Conservation (phyloP, 1,284 basidiomycete genomes). For the Ustilago vetiveriae region DNA sequence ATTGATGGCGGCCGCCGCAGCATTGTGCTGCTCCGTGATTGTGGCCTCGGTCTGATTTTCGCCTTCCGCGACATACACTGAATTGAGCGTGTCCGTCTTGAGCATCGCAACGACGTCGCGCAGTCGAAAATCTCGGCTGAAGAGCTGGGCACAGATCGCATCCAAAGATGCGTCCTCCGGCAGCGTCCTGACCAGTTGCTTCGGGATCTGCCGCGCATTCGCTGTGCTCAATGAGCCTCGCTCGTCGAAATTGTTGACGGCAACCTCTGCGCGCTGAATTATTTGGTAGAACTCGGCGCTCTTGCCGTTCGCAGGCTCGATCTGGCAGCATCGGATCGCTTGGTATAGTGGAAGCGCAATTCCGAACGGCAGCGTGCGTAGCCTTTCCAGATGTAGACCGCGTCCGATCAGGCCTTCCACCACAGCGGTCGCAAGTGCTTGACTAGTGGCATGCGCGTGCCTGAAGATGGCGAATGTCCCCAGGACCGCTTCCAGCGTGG, state of each 20-base stretch:
- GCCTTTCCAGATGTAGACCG: conserved; percentile 71
- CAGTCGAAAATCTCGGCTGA: conserved; percentile 59
- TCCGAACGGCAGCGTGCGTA: conserved; percentile 73
- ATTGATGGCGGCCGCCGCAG: conserved; percentile 30
- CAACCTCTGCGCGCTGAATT: conserved; percentile 81
- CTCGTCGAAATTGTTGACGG: conserved; percentile 36
- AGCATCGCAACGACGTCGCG: conserved; percentile 62
- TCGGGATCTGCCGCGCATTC: conserved; percentile 8
- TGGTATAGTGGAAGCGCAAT: conserved; percentile 83
- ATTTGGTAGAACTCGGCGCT: conserved; percentile 76
- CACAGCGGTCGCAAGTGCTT: conserved; percentile 66
- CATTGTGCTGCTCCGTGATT: conserved; percentile 42
- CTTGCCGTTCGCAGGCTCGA: conserved; percentile 79
- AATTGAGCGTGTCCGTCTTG: conserved; percentile 44
- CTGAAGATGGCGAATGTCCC: conserved; percentile 10
- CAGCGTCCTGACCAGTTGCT: conserved; percentile 26
- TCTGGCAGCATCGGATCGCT: conserved; percentile 80
- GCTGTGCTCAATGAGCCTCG: conserved; percentile 14
- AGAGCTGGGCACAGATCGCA: conserved; percentile 59
- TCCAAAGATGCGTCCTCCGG: conserved; percentile 46
- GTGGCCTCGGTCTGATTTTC: conserved; percentile 48
- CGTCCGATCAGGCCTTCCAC: conserved; percentile 74
- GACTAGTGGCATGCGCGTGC: background rate
- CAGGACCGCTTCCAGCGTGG: conserved; percentile 16
- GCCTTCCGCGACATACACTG: conserved; percentile 40